Evolutionary conservation across 129 eudicot species (phyloP), one percentile per base, ranked within the genome.

Genomic region (Helianthus tuberosus): DNA sequence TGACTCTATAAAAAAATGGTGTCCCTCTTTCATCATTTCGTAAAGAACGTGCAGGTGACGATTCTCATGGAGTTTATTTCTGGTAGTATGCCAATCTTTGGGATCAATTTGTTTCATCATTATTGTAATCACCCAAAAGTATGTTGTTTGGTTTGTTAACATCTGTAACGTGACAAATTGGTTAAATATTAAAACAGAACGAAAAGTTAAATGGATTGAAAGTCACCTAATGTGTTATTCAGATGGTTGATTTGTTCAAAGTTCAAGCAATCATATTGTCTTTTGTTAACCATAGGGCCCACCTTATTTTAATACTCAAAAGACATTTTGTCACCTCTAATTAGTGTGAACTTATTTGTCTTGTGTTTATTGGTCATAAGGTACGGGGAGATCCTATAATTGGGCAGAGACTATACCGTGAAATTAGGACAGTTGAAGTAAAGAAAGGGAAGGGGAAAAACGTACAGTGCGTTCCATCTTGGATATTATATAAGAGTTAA

Each of bases 361-460:
- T 15, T 54, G 3, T 70, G 69, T 71, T 61, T 71, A 59, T 51
- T 55, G 13, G 1, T 78, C 47, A 85, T 38, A 35, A 95, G 99
- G 99, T 95, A 86, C 57, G 99, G 91, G 81, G 95, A 95, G 99
- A 95, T 76, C 92, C 89, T 4, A 46, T 89, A 11, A 84, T 91
- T 11, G 99, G 99, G 23, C 99, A 95, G 68, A 77, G 99, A 72
- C 79, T 95, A 71, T 95, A 95, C 81, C 86, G 97, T 73, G 97
- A 87, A 84, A 88, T 89, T 67, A 89, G 96, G 54, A 87, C 85
- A 69, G 91, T 91, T 57, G 99, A 95, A 76, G 92, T 87, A 69
- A 95, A 84, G 77, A 91, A 84, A 79, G 99, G 89, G 52, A 95
- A 91, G 78, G 96, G 93, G 20, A 95, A 80, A 86, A 92, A 68